Conservation (phyloP, 768 basidiomycete species). For the Termitomyces titanicus region DNA sequence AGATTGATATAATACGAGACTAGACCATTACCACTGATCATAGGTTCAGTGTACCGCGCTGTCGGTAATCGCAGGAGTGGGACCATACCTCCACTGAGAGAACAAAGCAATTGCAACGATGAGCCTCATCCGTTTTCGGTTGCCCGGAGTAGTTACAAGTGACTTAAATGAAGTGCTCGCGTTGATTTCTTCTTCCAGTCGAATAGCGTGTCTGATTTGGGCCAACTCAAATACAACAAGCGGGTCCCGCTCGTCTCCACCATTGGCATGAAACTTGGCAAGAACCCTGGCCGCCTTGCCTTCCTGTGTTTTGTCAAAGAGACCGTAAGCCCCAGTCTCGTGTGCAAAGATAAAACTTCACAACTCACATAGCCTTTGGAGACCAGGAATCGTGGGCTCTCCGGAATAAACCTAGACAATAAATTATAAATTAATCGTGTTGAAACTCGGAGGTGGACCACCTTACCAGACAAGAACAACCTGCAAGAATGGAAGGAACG, state of each 20-base stretch:
- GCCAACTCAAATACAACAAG: slow-evolving; percentile 55
- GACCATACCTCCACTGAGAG: slow-evolving; percentile 66
- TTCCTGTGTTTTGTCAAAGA: slow-evolving; percentile 27
- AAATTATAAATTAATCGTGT: background rate
- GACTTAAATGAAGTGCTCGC: slow-evolving; percentile 44
- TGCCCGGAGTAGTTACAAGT: slow-evolving; percentile 61
- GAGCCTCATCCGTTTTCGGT: slow-evolving; percentile 63
- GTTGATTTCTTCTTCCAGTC: slow-evolving; percentile 55
- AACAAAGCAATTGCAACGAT: slow-evolving; percentile 66
- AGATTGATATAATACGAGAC: slow-evolving; percentile 74
- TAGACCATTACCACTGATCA: slow-evolving; percentile 57
- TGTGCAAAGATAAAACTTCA: background rate
- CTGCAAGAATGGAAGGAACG: slow-evolving; percentile 53
- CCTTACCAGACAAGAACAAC: slow-evolving; percentile 49
- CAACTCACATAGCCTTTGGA: slow-evolving; percentile 51
- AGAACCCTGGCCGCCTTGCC: slow-evolving; percentile 58
- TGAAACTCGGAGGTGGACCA: background rate
- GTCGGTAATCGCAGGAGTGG: background rate
- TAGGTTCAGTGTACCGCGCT: background rate
- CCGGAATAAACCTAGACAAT: slow-evolving; percentile 53
- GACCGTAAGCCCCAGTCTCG: background rate
- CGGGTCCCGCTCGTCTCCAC: slow-evolving; percentile 54
- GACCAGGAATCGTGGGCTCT: slow-evolving; percentile 65
- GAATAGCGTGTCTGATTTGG: slow-evolving; percentile 67
- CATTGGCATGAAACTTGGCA: slow-evolving; percentile 70